Conservation (phyloP, 768 basidiomycete genomes). For the Phanerochaete sordida region DNA sequence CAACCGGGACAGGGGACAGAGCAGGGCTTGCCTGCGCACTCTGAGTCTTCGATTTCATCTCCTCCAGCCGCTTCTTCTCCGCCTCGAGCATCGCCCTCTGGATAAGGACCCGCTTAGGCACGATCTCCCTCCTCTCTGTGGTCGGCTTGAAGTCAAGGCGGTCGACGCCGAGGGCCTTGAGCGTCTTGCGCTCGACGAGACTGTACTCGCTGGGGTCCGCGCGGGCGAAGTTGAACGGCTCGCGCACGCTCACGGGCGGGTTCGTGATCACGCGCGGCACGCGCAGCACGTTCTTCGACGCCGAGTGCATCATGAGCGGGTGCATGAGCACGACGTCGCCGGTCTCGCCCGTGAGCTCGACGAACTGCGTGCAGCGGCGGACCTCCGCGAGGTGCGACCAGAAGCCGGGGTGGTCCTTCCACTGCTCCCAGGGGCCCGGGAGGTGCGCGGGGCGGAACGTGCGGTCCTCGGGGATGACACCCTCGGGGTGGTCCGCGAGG, state of each 20-base stretch:
- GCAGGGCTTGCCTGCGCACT: neutral
- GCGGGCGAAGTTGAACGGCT: constrained; percentile 32
- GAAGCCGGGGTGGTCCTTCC: constrained; percentile 6
- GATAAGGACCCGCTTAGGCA: constrained; percentile 41
- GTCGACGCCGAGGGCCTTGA: constrained; percentile 33
- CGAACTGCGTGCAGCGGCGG: constrained; percentile 27
- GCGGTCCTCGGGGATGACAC: constrained; percentile 42
- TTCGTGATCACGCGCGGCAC: constrained; percentile 35
- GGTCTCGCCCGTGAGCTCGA: constrained; percentile 31
- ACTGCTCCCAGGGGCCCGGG: constrained; percentile 19
- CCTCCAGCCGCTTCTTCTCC: constrained; percentile 39
- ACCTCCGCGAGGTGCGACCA: constrained; percentile 45
- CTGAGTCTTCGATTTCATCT: neutral
- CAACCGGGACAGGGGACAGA: neutral
- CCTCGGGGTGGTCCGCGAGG: constrained; percentile 49
- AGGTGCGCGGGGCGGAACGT: constrained; percentile 46
- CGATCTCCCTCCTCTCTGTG: constrained; percentile 43
- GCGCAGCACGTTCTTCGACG: constrained; percentile 32
- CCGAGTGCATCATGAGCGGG: constrained; percentile 37
- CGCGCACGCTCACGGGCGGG: constrained; percentile 31
- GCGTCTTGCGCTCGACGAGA: constrained; percentile 33
- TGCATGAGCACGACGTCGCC: constrained; percentile 36
- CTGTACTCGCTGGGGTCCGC: constrained; percentile 25
- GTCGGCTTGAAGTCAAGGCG: constrained; percentile 43
- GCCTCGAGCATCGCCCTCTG: constrained; percentile 48